phyloP scores from a whole-genome alignment of 2,329 filamentous ascomycete genomes.

The Beauveria caledonica region DNA sequence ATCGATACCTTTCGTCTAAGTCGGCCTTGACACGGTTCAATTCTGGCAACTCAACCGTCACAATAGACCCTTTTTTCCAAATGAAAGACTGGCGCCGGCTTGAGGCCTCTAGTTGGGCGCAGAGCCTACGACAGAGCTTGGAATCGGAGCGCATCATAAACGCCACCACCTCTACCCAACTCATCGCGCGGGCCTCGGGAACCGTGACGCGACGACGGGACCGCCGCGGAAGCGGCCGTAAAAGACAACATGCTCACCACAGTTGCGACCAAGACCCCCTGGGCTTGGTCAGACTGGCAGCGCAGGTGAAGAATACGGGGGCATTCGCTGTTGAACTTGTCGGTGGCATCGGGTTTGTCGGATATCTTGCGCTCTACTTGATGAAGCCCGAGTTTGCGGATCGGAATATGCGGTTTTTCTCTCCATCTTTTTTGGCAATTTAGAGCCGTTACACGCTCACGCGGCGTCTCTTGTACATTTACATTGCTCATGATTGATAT shows the following conservation, averaged over 20 bases:
- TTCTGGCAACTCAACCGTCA: constrained; percentile 8
- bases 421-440: constrained; percentile 6
- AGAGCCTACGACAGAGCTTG: constrained; percentile 28
- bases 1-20: background rate
- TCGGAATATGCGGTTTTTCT: constrained; percentile 11
- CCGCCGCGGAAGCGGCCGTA: background rate
- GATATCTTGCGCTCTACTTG: constrained; percentile 61
- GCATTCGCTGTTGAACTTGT: constrained; percentile 65
- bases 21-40: constrained; percentile 13
- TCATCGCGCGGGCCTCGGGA: background rate
- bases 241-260: constrained; percentile 21
- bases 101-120: constrained; percentile 30
- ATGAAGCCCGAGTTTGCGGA: constrained; percentile 19
- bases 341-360: constrained; percentile 65
- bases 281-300: constrained; percentile 62
- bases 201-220: background rate
- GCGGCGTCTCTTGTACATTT: background rate
- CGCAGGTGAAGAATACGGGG: constrained; percentile 55
- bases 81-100: constrained; percentile 23
- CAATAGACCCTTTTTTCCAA: constrained; percentile 13
- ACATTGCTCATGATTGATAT: background rate
- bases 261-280: constrained; percentile 60
- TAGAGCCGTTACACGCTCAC: background rate
- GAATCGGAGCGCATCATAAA: constrained; percentile 21
- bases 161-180: background rate